These are phyloP conservation scores for Aspergillus flavus DNA, from an alignment of 2,329 filamentous ascomycete species.

Conservation along the genomic window DNA sequence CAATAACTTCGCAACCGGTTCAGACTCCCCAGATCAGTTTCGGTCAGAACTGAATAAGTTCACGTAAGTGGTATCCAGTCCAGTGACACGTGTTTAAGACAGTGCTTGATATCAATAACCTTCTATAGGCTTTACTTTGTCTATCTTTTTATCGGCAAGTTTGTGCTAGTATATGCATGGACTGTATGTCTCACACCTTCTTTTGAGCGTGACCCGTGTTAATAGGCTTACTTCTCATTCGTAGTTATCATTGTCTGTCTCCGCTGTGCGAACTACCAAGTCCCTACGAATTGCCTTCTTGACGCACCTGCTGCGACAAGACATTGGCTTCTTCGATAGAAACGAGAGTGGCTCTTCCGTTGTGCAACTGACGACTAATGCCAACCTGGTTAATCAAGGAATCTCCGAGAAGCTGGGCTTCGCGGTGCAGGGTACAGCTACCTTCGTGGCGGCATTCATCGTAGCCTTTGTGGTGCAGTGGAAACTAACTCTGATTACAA, in stretches of 20 bases:
- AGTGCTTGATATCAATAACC: background rate
- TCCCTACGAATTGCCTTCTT: background rate
- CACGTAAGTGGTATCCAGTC: background rate
- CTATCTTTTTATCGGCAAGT: conserved; percentile 6
- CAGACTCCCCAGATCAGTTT: background rate
- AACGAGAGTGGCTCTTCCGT: conserved; percentile 1
- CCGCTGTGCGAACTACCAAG: conserved; percentile 3
- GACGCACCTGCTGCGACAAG: conserved; percentile 6
- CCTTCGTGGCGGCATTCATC: conserved; percentile 45
- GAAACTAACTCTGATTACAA: conserved; percentile 50
- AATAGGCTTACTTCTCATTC: background rate
- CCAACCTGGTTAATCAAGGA: conserved; percentile 42
- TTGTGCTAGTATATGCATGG: conserved; percentile 5
- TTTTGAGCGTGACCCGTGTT: background rate
- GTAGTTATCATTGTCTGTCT: conserved; percentile 4
- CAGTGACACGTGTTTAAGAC: background rate
- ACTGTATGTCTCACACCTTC: background rate
- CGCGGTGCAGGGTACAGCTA: conserved; percentile 35
- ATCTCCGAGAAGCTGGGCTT: conserved; percentile 45
- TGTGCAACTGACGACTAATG: conserved; percentile 28
- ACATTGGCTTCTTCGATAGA: conserved; percentile 8
- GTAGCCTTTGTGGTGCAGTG: conserved; percentile 45
- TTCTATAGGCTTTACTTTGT: conserved; percentile 4
- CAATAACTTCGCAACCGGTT: background rate
- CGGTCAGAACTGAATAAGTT: conserved; percentile 2